Base-by-base conservation (phyloP, 2,329 filamentous ascomycete species). In the Simplicillium sp. region DNA sequence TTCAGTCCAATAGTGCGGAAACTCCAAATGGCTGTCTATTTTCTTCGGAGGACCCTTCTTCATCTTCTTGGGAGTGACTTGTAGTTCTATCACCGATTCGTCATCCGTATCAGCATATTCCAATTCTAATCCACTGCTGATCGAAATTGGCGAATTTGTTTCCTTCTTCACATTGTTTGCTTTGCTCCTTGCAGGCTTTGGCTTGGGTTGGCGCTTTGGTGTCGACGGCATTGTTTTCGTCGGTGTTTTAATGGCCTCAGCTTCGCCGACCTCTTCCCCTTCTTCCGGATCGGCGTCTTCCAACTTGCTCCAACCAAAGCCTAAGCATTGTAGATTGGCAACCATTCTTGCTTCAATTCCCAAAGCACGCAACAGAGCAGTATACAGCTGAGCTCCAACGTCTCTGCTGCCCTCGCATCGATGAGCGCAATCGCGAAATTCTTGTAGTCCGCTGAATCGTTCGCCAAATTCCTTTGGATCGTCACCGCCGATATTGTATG, bases 1-100 rank as follows among this genome's bases (percentile, higher is more conserved):
- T 59, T 98, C 92, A 0, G 84, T 84, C 92, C 92, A 98, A 59
- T 97, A 97, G 38, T 85, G 83, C 1, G 92, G 89, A 48, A 82
- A 92, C 3, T 81, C 77, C 20, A 96, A 69, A 49, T 94, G 88
- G 15, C 73, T 70, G 50, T 94, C 87, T 51, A 82, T 85, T 40
- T 71, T 68, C 20, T 25, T 25, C 20, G 20, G 20, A 5, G 20
- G 6, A 25, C 6, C 20, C 44, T 68, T 71, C 18, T 55, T 53
- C 37, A 54, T 56, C 7, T 50, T 52, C 38, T 58, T 61, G 5
- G 66, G 61, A 3, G 61, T 60, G 8, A 62, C 47, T 28, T 67
- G 62, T 15, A 82, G 48, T 41, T 83, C 76, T 7, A 82, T 60
- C 1, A 80, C 64, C 0, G 76, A 77, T 7, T 78, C 69, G 38